phyloP scores from a whole-genome alignment of 345 rosid genomes.

The Citrus cavaleriei region DNA sequence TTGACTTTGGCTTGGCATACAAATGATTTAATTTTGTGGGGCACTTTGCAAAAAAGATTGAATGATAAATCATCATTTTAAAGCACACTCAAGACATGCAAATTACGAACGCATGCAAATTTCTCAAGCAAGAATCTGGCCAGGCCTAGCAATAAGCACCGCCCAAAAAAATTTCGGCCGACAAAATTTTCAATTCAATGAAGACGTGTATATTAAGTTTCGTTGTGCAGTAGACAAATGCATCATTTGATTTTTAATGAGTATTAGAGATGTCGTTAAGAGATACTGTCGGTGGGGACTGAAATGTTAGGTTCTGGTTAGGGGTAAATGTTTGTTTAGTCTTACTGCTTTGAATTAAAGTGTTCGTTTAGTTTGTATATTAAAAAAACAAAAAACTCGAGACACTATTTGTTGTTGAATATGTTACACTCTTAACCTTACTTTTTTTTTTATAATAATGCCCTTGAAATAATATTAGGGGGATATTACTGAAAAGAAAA shows the following conservation, averaged over 20 bases:
- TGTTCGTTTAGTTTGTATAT: no score
- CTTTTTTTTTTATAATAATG: no score
- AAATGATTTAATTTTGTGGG: neutral
- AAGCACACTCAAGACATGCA: neutral
- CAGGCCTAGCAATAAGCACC: neutral
- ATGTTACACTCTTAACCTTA: no score
- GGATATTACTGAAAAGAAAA: no score
- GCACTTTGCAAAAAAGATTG: neutral
- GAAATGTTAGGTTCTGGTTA: no score
- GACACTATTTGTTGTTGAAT: no score
- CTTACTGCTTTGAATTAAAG: rapidly evolving
- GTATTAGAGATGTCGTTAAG: neutral
- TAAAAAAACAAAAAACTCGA: no score
- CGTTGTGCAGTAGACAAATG: neutral
- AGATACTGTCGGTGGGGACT: neutral
- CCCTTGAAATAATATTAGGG: no score
- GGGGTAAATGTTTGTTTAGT: no score
- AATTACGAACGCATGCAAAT: neutral
- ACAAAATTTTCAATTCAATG: neutral
- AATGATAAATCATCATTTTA: neutral
- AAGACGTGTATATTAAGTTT: neutral
- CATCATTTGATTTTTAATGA: neutral
- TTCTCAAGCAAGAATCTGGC: neutral
- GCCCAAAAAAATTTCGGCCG: neutral
- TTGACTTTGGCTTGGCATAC: neutral